Base-by-base conservation (phyloP, 768 basidiomycete species). In the Rubroboletus pulcherrimus region DNA sequence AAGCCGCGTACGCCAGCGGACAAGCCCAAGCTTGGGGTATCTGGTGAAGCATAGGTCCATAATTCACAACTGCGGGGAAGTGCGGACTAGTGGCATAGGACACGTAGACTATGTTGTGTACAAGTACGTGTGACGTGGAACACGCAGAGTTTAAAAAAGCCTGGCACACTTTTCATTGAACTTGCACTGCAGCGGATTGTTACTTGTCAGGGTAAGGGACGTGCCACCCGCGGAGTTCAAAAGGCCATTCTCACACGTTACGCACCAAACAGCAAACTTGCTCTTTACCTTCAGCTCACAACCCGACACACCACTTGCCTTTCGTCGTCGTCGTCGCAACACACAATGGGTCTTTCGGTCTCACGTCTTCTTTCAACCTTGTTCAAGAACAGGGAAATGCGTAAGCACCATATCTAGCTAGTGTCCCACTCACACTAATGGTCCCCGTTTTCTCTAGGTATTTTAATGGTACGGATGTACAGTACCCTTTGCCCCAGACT, bases 341-440 rank as follows among this genome's bases (percentile, higher is more conserved):
- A 68, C 76, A 75, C 65, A 72, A 92, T 92, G 90, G 90, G 90
- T 84, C 76, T 92, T 58, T 81, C 82, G 14, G 75, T 92, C 58
- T 92, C 89, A 63, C 77, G 77, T 63, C 73, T 94, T 45, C 83
- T 98, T 68, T 80, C 83, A 48, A 83, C 83, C 73, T 82, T 99
- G 70, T 94, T 98, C 67, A 95, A 94, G 76, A 98, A 97, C 83
- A 96, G 89, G 85, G 96, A 99, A 79, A 98, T 99, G 96, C 93
- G 95, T 97, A 75, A 73, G 95, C 77, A 60, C 66, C 58, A 57
- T 63, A 64, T 43, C 19, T 53, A 40, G 10, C 34, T 7, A 21
- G 9, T 31, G 5, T 37, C 61, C 62, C 66, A 66, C 35, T 69
- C 60, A 52, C 59, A 67, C 53, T 58, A 24, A 58, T 44, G 64